These are phyloP conservation scores for Talaromyces sp. DNA, from an alignment of 2,329 filamentous ascomycete genomes.

Conservation along the genomic window DNA sequence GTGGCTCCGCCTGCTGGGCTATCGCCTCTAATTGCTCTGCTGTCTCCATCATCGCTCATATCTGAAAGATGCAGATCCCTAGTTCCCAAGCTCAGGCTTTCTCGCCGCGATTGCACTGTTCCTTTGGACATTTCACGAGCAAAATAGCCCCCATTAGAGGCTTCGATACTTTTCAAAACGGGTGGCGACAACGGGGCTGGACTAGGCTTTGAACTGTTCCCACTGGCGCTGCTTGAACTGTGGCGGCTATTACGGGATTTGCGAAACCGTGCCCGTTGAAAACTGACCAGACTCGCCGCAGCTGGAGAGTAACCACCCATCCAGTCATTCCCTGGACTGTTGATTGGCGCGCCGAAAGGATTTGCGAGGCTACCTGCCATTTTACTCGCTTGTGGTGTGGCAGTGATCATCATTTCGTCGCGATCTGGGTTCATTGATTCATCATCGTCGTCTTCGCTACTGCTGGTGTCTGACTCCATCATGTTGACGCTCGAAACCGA, in stretches of 20 bases:
- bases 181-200: slow-evolving; percentile 75
- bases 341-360: slow-evolving; percentile 42
- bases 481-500: slow-evolving; percentile 76
- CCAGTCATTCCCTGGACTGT: slow-evolving; percentile 57
- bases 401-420: slow-evolving; percentile 70
- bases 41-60: slow-evolving; percentile 73
- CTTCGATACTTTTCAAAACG: slow-evolving; percentile 50
- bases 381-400: slow-evolving; percentile 70
- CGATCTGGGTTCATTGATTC: slow-evolving; percentile 60
- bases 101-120: slow-evolving; percentile 57
- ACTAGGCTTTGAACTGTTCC: slow-evolving; percentile 60
- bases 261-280: slow-evolving; percentile 57
- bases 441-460: slow-evolving; percentile 54
- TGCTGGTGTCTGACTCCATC: slow-evolving; percentile 73
- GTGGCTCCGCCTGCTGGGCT: slow-evolving; percentile 47
- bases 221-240: slow-evolving; percentile 65
- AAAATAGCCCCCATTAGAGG: slow-evolving; percentile 49
- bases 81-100: slow-evolving; percentile 85
- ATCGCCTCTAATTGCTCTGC: slow-evolving; percentile 23
- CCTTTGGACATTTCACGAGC: slow-evolving; percentile 44
- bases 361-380: slow-evolving; percentile 36
- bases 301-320: slow-evolving; percentile 60
- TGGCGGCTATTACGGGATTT: slow-evolving; percentile 56
- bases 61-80: slow-evolving; percentile 78
- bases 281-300: slow-evolving; percentile 72